Percentiles rank a stretch among this genome's conserved stretches.
phyloP scores from a whole-genome alignment of 2,329 filamentous ascomycete genomes.

The Zymoseptoria passerinii region DNA sequence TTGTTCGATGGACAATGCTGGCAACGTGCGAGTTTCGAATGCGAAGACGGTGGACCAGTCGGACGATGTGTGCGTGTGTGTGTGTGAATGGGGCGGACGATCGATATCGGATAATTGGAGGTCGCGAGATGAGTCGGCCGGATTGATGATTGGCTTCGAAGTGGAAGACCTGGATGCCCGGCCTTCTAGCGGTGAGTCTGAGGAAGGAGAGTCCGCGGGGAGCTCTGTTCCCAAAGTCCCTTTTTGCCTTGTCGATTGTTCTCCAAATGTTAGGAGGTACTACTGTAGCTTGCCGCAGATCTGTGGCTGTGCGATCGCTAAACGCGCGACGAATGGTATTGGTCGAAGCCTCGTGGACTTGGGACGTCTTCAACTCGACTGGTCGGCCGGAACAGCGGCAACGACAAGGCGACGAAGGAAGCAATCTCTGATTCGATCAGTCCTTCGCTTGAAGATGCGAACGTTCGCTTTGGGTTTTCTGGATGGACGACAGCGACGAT shows the following conservation, averaged over 20 bases:
- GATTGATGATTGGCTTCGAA: background rate
- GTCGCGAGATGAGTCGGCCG: background rate
- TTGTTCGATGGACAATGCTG: background rate
- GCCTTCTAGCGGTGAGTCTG: background rate
- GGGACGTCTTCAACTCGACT: background rate
- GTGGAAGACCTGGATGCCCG: background rate
- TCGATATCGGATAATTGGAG: background rate
- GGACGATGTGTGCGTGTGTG: background rate
- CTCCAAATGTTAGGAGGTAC: background rate
- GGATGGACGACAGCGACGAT: background rate
- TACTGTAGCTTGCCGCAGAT: background rate
- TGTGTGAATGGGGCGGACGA: too few relatives aligned
- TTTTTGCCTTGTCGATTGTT: background rate
- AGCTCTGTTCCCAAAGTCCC: background rate
- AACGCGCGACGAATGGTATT: background rate
- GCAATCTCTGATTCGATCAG: background rate
- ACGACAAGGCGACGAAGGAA: background rate
- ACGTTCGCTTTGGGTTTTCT: background rate
- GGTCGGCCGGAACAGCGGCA: background rate
- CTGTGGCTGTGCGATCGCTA: background rate
- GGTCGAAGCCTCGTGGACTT: background rate
- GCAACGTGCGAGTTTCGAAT: background rate
- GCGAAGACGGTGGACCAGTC: background rate
- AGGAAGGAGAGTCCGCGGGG: background rate
- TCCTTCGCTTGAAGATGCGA: background rate